Base-by-base conservation (phyloP, 768 basidiomycete species). In the Lentinula detonsa region DNA sequence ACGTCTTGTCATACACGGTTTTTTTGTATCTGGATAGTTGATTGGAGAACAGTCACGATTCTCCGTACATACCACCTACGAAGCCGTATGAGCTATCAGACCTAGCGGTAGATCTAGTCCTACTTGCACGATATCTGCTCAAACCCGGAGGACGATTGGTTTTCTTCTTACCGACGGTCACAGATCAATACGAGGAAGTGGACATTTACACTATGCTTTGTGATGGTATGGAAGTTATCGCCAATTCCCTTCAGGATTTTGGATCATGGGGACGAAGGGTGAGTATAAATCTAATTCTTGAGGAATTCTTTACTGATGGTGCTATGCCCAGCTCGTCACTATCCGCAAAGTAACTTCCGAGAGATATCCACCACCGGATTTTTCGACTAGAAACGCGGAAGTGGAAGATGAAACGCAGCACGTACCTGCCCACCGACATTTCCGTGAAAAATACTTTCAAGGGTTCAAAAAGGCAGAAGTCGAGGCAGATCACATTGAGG, bases 221-320 rank as follows among this genome's bases (percentile, higher is more conserved):
- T 65, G 85, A 86, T 23, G 95, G 95, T 1, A 95, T 98, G 90
- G 85, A 86, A 65, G 73, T 98, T 18, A 79, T 95, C 46, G 88
- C 89, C 0, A 95, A 96, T 70, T 95, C 93, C 39, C 73, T 93
- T 63, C 95, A 99, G 72, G 87, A 90, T 66, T 99, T 98, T 68
- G 95, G 95, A 13, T 90, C 87, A 28, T 99, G 96, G 96, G 95
- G 93, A 1, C 79, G 96, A 65, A 74, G 96, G 70, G 95, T 94
- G 68, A 73, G 90, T 76, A 28, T 48, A 53, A 28, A 37, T 59
- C 43, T 15, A 13, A 23, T 10, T 11, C 9, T 16, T 10, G 7
- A n/a, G 16, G 2, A 0, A 54, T 45, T 45, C n/a, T 3, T 45
- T 40, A 16, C 34, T 34, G 15, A 13, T 3, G 28, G 3, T 57